Evolutionary conservation across 2,329 filamentous ascomycete species (phyloP).

Genomic region (Dactylellina sp.): DNA sequence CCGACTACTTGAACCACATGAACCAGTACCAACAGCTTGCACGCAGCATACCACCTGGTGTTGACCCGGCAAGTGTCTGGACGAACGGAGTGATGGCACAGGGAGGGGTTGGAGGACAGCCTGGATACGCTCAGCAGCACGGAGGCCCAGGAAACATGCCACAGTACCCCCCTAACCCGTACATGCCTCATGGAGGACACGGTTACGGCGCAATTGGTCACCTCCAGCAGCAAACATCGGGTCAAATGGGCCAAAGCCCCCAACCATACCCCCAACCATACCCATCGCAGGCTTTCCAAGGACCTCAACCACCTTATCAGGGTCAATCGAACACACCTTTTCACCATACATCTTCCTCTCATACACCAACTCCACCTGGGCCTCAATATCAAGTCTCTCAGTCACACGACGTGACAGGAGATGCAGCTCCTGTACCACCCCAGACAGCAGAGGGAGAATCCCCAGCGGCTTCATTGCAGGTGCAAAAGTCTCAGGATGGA

Average conservation of each 20-base stretch:
- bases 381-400: slow-evolving; percentile 8
- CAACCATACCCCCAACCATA: slow-evolving; percentile 26
- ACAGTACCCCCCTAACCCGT: slow-evolving; percentile 28
- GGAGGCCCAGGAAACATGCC: slow-evolving; percentile 29
- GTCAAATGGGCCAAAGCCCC: slow-evolving; percentile 24
- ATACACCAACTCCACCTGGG: slow-evolving; percentile 24
- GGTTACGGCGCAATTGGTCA: slow-evolving; percentile 31
- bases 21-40: slow-evolving; percentile 48
- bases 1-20: slow-evolving; percentile 60
- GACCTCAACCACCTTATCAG: slow-evolving; percentile 31
- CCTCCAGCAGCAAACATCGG: slow-evolving; percentile 25
- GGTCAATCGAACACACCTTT: slow-evolving; percentile 1
- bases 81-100: slow-evolving; percentile 49
- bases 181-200: slow-evolving; percentile 32
- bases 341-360: slow-evolving; percentile 24
- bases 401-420: slow-evolving; percentile 7
- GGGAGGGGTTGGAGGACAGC: slow-evolving; percentile 28
- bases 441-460: slow-evolving; percentile 30
- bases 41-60: slow-evolving; percentile 43
- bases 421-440: slow-evolving; percentile 4
- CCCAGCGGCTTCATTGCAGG: slow-evolving; percentile 25
- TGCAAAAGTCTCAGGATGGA: slow-evolving; percentile 3
- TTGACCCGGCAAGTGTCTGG: slow-evolving; percentile 49
- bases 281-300: slow-evolving; percentile 26
- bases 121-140: slow-evolving; percentile 29